Conservation (phyloP, 352 stramenopile genomes). For the Salisapilia sapeloensis region DNA sequence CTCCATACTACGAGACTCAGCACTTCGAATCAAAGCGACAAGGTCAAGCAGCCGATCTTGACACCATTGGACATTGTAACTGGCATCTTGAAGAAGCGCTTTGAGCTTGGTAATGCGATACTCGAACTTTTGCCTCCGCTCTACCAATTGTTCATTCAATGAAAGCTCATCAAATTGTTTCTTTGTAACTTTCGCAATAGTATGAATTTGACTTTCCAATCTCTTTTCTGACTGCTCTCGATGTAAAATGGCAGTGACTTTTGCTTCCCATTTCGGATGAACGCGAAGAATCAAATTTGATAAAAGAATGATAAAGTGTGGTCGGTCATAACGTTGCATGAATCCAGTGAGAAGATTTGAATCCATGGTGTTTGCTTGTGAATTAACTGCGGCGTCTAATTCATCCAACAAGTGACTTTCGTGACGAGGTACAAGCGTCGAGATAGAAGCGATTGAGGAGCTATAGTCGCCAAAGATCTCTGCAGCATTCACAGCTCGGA, state of each 20-base stretch:
- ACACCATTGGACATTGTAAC: constrained; percentile 72
- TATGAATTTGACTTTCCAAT: neutral
- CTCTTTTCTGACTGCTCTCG: neutral
- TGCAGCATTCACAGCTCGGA: constrained; percentile 36
- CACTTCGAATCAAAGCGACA: constrained; percentile 41
- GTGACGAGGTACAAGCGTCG: constrained; percentile 45
- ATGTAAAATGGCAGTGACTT: constrained; percentile 32
- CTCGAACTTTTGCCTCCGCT: constrained; percentile 54
- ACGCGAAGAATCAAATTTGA: constrained; percentile 39
- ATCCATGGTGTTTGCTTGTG: constrained; percentile 38
- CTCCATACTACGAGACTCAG: constrained; percentile 50
- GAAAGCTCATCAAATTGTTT: constrained; percentile 31
- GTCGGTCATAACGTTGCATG: constrained; percentile 57
- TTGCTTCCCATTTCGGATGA: constrained; percentile 24
- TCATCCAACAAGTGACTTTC: constrained; percentile 60
- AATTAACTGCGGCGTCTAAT: constrained; percentile 61
- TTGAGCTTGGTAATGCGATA: constrained; percentile 49
- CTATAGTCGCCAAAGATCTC: constrained; percentile 38
- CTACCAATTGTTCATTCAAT: constrained; percentile 23
- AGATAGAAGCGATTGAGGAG: constrained; percentile 22
- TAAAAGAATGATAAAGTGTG: constrained; percentile 49
- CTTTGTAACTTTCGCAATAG: constrained; percentile 1
- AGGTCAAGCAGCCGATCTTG: constrained; percentile 47
- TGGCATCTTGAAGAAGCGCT: constrained; percentile 25
- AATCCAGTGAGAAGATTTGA: constrained; percentile 69